phyloP scores from a whole-genome alignment of 2,329 filamentous ascomycete species.

The Aspergillus jensenii region DNA sequence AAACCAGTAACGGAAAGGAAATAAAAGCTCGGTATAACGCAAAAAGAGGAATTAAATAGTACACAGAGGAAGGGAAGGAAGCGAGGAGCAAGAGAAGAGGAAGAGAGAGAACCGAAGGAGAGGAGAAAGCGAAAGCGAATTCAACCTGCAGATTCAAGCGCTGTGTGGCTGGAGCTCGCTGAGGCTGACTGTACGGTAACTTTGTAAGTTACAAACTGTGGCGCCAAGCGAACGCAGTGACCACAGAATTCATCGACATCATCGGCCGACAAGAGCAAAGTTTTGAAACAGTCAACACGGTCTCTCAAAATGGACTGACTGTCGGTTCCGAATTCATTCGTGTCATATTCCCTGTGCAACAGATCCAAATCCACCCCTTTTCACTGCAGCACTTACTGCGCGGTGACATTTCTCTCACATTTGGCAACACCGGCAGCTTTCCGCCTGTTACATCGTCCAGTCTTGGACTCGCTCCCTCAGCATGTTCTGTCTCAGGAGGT shows the following conservation, averaged over 20 bases:
- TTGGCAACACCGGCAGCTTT: background rate
- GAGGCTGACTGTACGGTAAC: constrained; percentile 3
- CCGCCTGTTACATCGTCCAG: constrained; percentile 5
- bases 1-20: constrained; percentile 10
- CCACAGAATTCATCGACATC: background rate
- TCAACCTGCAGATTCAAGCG: constrained; percentile 22
- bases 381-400: background rate
- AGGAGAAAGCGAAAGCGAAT: constrained; percentile 19
- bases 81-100: constrained; percentile 17
- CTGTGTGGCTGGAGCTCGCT: constrained; percentile 18
- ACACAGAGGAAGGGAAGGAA: constrained; percentile 15
- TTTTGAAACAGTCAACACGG: background rate
- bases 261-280: background rate
- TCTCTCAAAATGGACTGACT: background rate
- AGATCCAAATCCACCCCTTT: constrained; percentile 1
- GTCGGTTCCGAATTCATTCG: background rate
- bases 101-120: constrained; percentile 4
- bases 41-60: constrained; percentile 11
- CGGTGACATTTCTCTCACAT: background rate
- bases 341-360: background rate
- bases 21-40: background rate
- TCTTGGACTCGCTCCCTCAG: constrained; percentile 12
- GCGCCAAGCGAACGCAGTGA: background rate
- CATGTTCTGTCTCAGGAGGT: constrained; percentile 71
- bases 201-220: background rate